These are phyloP conservation scores for Pseudogymnoascus sp. DNA, from an alignment of 2,329 filamentous ascomycete genomes.

Conservation along the genomic window DNA sequence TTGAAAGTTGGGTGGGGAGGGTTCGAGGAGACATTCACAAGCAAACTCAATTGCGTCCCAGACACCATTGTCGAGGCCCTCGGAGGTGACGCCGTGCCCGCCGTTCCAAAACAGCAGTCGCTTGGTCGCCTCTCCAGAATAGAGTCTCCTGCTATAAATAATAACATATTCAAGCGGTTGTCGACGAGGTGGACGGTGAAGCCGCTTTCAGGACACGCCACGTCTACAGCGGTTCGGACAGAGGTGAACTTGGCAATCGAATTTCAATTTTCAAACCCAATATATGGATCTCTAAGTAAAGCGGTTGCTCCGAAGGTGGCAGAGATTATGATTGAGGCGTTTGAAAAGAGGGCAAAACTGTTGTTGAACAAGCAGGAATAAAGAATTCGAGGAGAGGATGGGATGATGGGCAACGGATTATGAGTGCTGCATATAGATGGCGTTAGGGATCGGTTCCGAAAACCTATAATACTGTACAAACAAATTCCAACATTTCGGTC, in stretches of 20 bases:
- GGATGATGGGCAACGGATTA: neutral
- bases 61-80: constrained; percentile 67
- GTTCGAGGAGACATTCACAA: constrained; percentile 76
- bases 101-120: constrained; percentile 28
- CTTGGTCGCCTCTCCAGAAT: constrained; percentile 31
- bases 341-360: constrained; percentile 68
- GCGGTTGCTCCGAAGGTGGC: constrained; percentile 79
- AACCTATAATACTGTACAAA: constrained; percentile 7
- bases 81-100: constrained; percentile 43
- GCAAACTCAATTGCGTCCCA: constrained; percentile 68
- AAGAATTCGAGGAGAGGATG: neutral
- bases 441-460: neutral
- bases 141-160: constrained; percentile 32
- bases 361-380: constrained; percentile 33
- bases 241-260: constrained; percentile 68
- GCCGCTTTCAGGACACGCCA: constrained; percentile 33
- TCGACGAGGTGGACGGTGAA: constrained; percentile 61
- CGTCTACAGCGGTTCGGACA: constrained; percentile 38
- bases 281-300: constrained; percentile 74
- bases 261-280: constrained; percentile 80
- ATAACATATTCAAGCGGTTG: constrained; percentile 56
- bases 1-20: constrained; percentile 79
- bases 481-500: neutral
- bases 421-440: constrained; percentile 4
- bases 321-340: constrained; percentile 83